A percentile compares a stretch with the other conserved stretches of the same genome.
Evolutionary conservation across 352 stramenopile genomes (phyloP).

Genomic region (Globisporangium barbulae): DNA sequence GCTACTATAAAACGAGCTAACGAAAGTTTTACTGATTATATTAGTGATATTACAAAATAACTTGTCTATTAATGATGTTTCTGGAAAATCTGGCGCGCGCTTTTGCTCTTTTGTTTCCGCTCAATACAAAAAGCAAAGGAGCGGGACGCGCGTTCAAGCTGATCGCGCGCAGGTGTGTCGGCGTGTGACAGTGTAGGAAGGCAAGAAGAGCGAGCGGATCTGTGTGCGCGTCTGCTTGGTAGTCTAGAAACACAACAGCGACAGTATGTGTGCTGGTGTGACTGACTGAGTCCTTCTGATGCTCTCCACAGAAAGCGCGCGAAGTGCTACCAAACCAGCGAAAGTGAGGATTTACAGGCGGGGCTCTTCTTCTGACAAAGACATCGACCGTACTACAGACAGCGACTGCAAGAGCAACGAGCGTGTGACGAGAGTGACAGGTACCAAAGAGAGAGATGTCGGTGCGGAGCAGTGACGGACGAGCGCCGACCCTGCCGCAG

Average conservation of each 20-base stretch:
- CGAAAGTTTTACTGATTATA: no score
- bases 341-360: neutral
- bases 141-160: neutral
- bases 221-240: neutral
- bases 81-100: neutral
- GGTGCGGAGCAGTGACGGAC: conserved; percentile 1
- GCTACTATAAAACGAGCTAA: no score
- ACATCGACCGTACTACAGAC: neutral
- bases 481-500: conserved; percentile 8
- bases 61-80: neutral
- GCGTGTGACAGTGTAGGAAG: neutral
- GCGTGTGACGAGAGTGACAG: neutral
- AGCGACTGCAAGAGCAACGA: neutral
- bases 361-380: neutral
- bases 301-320: neutral
- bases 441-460: neutral
- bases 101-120: neutral
- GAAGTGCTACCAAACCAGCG: neutral
- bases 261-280: neutral
- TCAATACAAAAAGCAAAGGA: conserved; percentile 11
- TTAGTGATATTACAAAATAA: neutral
- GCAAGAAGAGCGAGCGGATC: neutral
- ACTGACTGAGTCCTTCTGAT: neutral
- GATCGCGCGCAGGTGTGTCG: neutral
- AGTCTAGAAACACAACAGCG: neutral